Evolutionary conservation across 2,329 filamentous ascomycete genomes (phyloP), one percentile per base, ranked within the genome.

Genomic region (Fusarium drepaniforme): DNA sequence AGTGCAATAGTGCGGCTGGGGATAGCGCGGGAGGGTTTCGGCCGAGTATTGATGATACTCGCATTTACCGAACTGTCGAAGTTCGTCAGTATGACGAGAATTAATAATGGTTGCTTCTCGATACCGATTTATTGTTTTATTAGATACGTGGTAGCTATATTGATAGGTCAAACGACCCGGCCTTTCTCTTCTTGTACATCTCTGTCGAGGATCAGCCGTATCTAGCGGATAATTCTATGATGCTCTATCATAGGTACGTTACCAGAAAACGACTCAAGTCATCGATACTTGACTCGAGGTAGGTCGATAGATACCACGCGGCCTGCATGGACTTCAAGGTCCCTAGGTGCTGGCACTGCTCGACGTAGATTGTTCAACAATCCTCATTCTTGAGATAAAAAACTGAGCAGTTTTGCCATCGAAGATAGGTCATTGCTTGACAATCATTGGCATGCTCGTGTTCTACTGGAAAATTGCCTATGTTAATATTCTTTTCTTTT

Each of bases 21-120:
- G 67, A 49, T 3, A 59, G 25, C 8, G 6, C 49, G 11, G 15
- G 44, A 16, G 56, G 56, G 3, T 21, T 28, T 1, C 49, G 37
- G 23, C 7, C 59, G 7, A 74, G 63, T 21, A 38, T 74, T 3
- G 71, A 74, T 37, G 42, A 62, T 13, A 38, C 71, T 13, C 53
- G 64, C 5, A 74, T 74, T 49, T 37, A 72, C n/a, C 56, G 67
- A 1, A 74, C 71, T 4, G 71, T 74, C 0, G 71, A 72, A 21
- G 71, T 73, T 2, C 63, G 67, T 7, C 67, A 74, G 11, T 74
- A 72, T 3, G 60, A 68, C 11, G 56, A 74, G 40, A 53, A 23
- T 46, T 70, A 11, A 66, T 21, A 9, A 15, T 8, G 15, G 11
- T 23, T 13, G 11, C 7, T 53, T 33, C 11, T 21, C 8, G 2